Base-by-base conservation (phyloP, 768 basidiomycete species). In the Boletus edulis region DNA sequence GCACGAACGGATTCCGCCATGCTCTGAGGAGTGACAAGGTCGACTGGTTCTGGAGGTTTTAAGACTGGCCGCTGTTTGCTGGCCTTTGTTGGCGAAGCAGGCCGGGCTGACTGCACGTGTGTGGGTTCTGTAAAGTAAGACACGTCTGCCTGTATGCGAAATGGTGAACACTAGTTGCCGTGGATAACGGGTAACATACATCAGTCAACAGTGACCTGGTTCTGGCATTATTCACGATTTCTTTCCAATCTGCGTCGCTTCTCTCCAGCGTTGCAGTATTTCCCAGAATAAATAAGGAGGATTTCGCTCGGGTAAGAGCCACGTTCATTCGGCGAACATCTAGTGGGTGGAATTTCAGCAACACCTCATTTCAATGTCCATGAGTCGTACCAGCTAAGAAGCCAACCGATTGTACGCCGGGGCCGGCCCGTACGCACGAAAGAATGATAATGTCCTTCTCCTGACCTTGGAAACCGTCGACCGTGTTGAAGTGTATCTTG, bases 381-480 rank as follows among this genome's bases (percentile, higher is more conserved):
- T 17, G 29, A 27, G 39, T 40, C 67, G 41, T 61, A 87, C 91
- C 94, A 60, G 85, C 81, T 63, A 98, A 80, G 77, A 98, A 98
- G 55, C 97, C 97, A 51, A 98, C 83, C 0, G 76, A 82, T 54
- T 81, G 79, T 18, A 93, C 70, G n/a, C 89, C 87, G 17, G 91
- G 86, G 6, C 97, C 94, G 11, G 94, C 90, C 58, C 97, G 85
- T 18, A 98, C 97, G 68, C 94, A 97, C 4, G 97, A 98, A 18
- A 99, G 78, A 60, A 99, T 98, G 72, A 99, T 96, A 50, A 99
- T 83, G 62, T 96, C 93, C 69, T 99, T 99, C 71, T 99, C 97
- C 74, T 99, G 97, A 46, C 97, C 97, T 50, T 99, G 97, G 67
- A 98, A 98, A 11, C 96, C 97, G 72, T 99, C 96, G 38, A 99